Base-by-base conservation (phyloP, 148 eudicot species). In the Polygonum aviculare region DNA sequence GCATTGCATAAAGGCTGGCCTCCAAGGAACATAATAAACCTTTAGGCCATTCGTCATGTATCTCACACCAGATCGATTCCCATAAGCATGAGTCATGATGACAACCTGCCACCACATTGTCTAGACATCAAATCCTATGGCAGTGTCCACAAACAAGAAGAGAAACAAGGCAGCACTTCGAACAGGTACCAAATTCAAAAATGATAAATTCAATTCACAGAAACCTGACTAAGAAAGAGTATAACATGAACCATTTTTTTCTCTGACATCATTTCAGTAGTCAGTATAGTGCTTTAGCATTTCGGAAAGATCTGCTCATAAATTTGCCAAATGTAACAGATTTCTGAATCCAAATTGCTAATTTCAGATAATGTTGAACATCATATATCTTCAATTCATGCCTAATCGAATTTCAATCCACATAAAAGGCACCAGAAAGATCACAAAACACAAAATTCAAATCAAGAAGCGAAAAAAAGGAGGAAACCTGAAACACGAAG, bases 51-150 rank as follows among this genome's bases (percentile, higher is more conserved):
- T 85, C 15, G 98, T 92, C 97, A 92, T 90, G 54, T 94, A 92
- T 81, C 98, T 89, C 69, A 94, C 98, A 47, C 98, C 98, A 19
- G 97, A 85, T 31, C 98, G 97, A 73, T 88, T 88, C 69, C 83
- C 87, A 86, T 94, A 94, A 73, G 98, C 92, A 84, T 94, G 98
- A 79, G 98, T 94, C 98, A 94, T 82, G 77, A 94, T 92, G 4
- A 94, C 96, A 47, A 94, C 97, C 98, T 94, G 80, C 62, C 51
- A 38, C 36, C 71, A 35, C 14, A 65, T 65, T 35, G 18, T 35
- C 70, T 33, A 65, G 18, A 35, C n/a, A 35, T 65, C 39, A 62
- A 62, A 65, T 35, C 70, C 75, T 44, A 52, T 69, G 19, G 52
- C 69, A 73, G 52, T 52, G 55, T 12, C 22, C 11, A 14, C 10